Conservation (phyloP, 495 filamentous ascomycete species). For the Stereocaulon alpinum region DNA sequence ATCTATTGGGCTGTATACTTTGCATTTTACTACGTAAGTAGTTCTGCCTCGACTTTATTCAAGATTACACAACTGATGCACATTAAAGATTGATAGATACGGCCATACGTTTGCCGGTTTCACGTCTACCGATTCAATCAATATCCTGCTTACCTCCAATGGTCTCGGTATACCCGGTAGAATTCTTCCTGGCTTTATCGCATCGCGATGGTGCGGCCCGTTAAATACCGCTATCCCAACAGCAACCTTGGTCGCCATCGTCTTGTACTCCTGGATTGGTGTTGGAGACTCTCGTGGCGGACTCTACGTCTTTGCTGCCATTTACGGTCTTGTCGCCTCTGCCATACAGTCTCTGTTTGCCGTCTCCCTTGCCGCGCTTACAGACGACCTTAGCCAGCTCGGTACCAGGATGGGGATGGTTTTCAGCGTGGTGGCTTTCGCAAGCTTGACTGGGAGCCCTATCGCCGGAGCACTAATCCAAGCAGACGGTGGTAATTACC, state of each 20-base stretch:
- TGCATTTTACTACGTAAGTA: slow-evolving; percentile 23
- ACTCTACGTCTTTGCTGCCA: slow-evolving; percentile 50
- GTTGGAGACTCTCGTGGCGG: slow-evolving; percentile 36
- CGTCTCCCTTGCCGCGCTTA: slow-evolving; percentile 49
- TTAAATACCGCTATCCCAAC: slow-evolving; percentile 47
- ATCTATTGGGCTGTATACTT: slow-evolving; percentile 25
- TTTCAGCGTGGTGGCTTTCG: slow-evolving; percentile 55
- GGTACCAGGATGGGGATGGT: slow-evolving; percentile 74
- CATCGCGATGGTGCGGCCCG: slow-evolving; percentile 53
- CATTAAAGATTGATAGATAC: slow-evolving; percentile 23
- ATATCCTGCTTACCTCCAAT: slow-evolving; percentile 45
- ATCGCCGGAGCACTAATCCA: slow-evolving; percentile 48
- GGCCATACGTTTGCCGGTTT: slow-evolving; percentile 28
- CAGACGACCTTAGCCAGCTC: slow-evolving; percentile 54
- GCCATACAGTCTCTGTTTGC: slow-evolving; percentile 61
- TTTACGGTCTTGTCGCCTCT: slow-evolving; percentile 52
- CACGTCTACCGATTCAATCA: background rate
- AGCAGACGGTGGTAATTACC: slow-evolving; percentile 32
- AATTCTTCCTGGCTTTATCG: slow-evolving; percentile 50
- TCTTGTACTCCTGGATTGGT: slow-evolving; percentile 29
- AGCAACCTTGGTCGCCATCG: too few relatives aligned
- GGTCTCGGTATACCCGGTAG: slow-evolving; percentile 54
- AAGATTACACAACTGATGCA: slow-evolving; percentile 25
- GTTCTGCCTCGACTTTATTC: slow-evolving; percentile 18
- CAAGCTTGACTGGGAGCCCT: slow-evolving; percentile 55